Conservation (phyloP, 352 stramenopile species). For the Phytophthora nicotianae region DNA sequence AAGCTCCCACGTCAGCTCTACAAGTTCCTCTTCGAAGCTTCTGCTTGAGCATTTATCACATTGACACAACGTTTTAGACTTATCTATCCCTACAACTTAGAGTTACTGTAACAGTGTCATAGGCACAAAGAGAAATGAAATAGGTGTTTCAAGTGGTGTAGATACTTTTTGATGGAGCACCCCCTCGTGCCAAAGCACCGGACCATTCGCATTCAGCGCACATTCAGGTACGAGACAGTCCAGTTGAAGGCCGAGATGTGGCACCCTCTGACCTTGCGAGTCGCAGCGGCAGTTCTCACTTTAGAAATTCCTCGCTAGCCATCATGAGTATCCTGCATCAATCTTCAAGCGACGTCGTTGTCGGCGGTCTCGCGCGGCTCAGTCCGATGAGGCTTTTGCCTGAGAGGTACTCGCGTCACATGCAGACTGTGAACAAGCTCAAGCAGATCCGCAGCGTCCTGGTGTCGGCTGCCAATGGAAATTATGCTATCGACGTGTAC, state of each 20-base stretch:
- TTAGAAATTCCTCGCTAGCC: neutral
- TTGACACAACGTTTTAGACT: no score
- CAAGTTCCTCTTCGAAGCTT: neutral
- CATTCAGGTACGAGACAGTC: slow-evolving; percentile 17
- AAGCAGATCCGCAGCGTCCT: slow-evolving; percentile 12
- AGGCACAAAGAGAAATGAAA: no score
- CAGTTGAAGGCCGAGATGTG: slow-evolving; percentile 13
- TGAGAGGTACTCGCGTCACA: neutral
- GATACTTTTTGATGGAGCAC: neutral
- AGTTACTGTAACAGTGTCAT: no score
- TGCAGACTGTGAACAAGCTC: slow-evolving; percentile 11
- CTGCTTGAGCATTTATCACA: no score
- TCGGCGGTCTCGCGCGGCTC: neutral
- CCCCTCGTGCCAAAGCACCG: slow-evolving; percentile 9
- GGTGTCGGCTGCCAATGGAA: neutral
- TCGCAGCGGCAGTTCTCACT: neutral
- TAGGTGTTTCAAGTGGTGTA: no score
- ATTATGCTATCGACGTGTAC: slow-evolving; percentile 24
- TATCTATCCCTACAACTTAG: no score
- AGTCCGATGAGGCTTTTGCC: neutral
- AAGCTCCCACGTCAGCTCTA: slow-evolving; percentile 2
- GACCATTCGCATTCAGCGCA: slow-evolving; percentile 13
- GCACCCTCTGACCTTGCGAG: neutral
- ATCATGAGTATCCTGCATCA: neutral
- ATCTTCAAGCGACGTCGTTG: neutral